phyloP scores from a whole-genome alignment of 352 stramenopile species.

The Phytophthora rubi region DNA sequence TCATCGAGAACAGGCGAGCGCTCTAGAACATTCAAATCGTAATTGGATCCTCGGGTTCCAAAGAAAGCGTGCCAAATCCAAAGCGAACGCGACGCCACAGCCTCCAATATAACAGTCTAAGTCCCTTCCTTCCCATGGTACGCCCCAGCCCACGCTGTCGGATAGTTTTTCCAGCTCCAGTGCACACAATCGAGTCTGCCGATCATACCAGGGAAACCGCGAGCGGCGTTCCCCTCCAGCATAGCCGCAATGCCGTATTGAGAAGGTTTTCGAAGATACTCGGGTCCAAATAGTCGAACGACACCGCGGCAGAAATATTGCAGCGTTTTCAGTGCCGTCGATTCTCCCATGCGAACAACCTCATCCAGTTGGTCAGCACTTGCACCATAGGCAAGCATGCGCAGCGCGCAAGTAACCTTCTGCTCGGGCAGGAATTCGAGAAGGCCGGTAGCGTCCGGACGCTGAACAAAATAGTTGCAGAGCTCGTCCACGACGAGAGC shows the following conservation, averaged over 20 bases:
- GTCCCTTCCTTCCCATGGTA: neutral
- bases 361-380: slow-evolving; percentile 3
- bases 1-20: slow-evolving; percentile 5
- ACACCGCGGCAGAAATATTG: neutral
- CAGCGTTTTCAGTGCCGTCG: slow-evolving; percentile 4
- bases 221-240: neutral
- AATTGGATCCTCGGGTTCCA: slow-evolving; percentile 5
- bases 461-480: neutral
- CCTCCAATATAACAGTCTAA: slow-evolving; percentile 16
- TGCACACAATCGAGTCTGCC: slow-evolving; percentile 20
- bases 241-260: neutral
- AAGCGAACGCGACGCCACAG: neutral
- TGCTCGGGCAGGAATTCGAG: neutral
- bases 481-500: neutral
- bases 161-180: slow-evolving; percentile 11
- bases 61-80: slow-evolving; percentile 17
- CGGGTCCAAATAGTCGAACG: neutral
- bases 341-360: slow-evolving; percentile 4
- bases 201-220: slow-evolving; percentile 14
- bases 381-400: neutral
- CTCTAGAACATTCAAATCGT: slow-evolving; percentile 6
- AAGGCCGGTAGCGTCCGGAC: neutral
- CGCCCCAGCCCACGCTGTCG: slow-evolving; percentile 9
- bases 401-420: neutral
- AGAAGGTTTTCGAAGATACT: slow-evolving; percentile 3